Conservation (phyloP, 306 rosid genomes). For the Delonix regia region DNA sequence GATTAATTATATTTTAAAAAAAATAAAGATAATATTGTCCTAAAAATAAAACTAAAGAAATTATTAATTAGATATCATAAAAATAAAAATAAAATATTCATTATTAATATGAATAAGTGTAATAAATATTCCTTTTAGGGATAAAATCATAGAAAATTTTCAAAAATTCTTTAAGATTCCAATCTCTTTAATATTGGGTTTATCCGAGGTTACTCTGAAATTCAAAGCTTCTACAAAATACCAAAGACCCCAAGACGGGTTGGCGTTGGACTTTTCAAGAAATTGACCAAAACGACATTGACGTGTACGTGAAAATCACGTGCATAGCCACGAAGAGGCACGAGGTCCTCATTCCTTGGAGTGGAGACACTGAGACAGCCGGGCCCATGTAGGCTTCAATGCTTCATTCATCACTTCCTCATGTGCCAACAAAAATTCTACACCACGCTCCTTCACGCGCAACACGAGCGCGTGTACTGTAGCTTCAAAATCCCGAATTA, state of each 20-base stretch:
- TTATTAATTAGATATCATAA: too few species aligned
- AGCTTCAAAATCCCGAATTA: not conserved
- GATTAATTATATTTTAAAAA: too few species aligned
- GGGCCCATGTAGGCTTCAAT: too few species aligned
- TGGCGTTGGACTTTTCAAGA: slow-evolving; percentile 1
- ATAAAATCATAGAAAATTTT: too few species aligned
- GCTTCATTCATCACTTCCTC: not conserved
- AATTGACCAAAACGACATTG: slow-evolving; percentile 26
- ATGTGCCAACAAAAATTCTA: slow-evolving; percentile 10
- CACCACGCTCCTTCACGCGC: slow-evolving; percentile 20
- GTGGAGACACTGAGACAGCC: not conserved
- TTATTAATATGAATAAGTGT: too few species aligned
- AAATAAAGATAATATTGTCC: too few species aligned
- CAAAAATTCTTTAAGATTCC: too few species aligned
- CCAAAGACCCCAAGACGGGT: not conserved
- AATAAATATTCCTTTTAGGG: too few species aligned
- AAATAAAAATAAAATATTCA: too few species aligned
- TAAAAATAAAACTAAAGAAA: too few species aligned
- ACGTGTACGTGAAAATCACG: slow-evolving; percentile 32
- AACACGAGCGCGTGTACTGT: slow-evolving; percentile 19
- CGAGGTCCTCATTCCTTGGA: slow-evolving; percentile 21
- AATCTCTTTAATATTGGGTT: too few species aligned
- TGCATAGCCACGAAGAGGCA: not conserved
- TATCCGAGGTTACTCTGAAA: too few species aligned
- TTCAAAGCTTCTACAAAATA: not conserved